Base-by-base conservation (phyloP, 192 early-diverging fungal genomes). In the Coemansia sp. region DNA sequence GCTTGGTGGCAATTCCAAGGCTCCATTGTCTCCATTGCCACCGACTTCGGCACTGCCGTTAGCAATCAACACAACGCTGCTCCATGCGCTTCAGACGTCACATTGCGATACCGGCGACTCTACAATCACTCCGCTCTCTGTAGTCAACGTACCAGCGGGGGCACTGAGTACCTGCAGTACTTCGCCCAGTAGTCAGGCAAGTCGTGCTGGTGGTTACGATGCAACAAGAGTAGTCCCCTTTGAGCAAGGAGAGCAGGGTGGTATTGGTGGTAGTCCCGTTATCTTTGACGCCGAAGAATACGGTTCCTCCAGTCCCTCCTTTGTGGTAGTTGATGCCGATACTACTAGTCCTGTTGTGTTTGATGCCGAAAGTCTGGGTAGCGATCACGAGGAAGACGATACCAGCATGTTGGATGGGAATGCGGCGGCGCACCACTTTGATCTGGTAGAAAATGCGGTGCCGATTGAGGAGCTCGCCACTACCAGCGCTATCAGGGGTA, bases 91-190 rank as follows among this genome's bases (percentile, higher is more conserved):
- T 12, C 52, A 66, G 18, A 54, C 41, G 13, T 66, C 66, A 11
- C 73, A 66, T 11, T 74, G 79, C 41, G 74, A 73, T 22, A 82
- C 79, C 4, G 79, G 70, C 41, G 79, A 82, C 13, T 73, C 74
- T 8, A 59, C 66, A 1, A 57, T 75, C 8, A 82, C 80, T 32
- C 74, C 80, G n/a, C 41, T 82, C 18, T 77, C 80, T 3, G 80
- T 82, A 10, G 74, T 77, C 63, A 82, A 82, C 18, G 74, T 82
- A 41, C 46, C 71, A n/a, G 63, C 73, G 0, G 71, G 65, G 11
- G 59, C 61, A 22, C 13, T 66, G 51, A 68, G 68, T 42, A 54
- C 51, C 21, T 36, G 54, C 0, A 67, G 49, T 59, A 71, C 71
- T 16, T 61, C 67, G 42, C 74, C 77, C n/a, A 77, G 69, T 62